Evolutionary conservation across 2,329 filamentous ascomycete species (phyloP).

Genomic region (Juglanconis oblonga): DNA sequence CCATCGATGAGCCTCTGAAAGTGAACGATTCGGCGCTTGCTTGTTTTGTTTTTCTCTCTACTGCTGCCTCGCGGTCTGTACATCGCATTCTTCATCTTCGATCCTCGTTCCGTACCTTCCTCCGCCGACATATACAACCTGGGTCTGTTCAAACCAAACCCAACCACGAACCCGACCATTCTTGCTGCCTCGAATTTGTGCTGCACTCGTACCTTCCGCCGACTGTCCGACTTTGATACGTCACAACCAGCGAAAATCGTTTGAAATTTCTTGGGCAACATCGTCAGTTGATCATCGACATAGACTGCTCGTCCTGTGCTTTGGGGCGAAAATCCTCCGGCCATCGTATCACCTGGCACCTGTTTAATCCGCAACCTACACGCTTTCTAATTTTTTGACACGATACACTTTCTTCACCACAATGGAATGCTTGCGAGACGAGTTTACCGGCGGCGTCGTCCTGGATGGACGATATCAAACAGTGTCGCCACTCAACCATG

Average conservation of each 20-base stretch:
- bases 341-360: slow-evolving; percentile 12
- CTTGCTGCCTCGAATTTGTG: not conserved
- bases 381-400: slow-evolving; percentile 21
- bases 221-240: not conserved
- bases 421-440: slow-evolving; percentile 84
- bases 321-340: slow-evolving; percentile 14
- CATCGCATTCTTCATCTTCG: slow-evolving; percentile 11
- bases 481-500: slow-evolving; percentile 92
- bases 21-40: slow-evolving; percentile 40
- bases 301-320: slow-evolving; percentile 16
- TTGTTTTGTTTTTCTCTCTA: slow-evolving; percentile 22
- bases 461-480: slow-evolving; percentile 89
- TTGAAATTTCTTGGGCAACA: slow-evolving; percentile 11
- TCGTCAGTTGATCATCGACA: slow-evolving; percentile 19
- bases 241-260: slow-evolving; percentile 13
- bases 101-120: slow-evolving; percentile 18
- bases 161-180: not conserved
- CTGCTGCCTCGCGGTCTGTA: slow-evolving; percentile 16
- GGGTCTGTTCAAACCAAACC: too few relatives aligned
- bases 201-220: slow-evolving; percentile 6
- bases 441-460: slow-evolving; percentile 74
- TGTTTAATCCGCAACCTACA: slow-evolving; percentile 24
- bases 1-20: slow-evolving; percentile 45
- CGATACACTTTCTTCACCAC: slow-evolving; percentile 20
- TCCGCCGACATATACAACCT: slow-evolving; percentile 7